Conservation (phyloP, 129 eudicot species). For the Deinandra increscens region DNA sequence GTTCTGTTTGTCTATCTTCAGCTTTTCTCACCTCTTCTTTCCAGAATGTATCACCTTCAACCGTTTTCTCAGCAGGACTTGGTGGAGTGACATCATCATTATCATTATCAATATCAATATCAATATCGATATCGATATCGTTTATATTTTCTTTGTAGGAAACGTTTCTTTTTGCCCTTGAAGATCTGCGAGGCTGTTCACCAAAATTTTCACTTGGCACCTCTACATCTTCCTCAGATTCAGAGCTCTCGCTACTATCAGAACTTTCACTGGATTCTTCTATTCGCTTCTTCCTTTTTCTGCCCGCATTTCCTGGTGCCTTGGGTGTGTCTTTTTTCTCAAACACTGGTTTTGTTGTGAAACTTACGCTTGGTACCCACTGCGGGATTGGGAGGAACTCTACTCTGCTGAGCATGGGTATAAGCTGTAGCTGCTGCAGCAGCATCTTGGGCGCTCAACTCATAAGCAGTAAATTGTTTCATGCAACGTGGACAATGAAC, state of each 20-base stretch:
- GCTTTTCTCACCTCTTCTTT: constrained; percentile 23
- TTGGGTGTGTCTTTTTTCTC: constrained; percentile 22
- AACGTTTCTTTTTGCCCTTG: constrained; percentile 49
- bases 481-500: constrained; percentile 54
- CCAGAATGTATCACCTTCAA: constrained; percentile 17
- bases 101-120: constrained; percentile 15
- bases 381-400: constrained; percentile 20
- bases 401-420: constrained; percentile 20
- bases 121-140: constrained; percentile 27
- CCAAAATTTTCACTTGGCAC: constrained; percentile 37
- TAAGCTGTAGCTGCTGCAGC: constrained; percentile 16
- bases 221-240: constrained; percentile 37
- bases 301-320: constrained; percentile 26
- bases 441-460: constrained; percentile 33
- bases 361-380: constrained; percentile 7
- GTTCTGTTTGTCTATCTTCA: constrained; percentile 22
- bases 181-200: constrained; percentile 53
- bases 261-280: constrained; percentile 55
- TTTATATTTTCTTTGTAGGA: constrained; percentile 49
- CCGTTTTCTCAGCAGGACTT: constrained; percentile 4
- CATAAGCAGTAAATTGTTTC: constrained; percentile 50
- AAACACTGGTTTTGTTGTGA: constrained; percentile 27
- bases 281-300: constrained; percentile 42
- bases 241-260: constrained; percentile 40
- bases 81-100: constrained; percentile 28